These are phyloP conservation scores for Porphyridium purpureum DNA, from an alignment of 23 red algal species.

Conservation along the genomic window DNA sequence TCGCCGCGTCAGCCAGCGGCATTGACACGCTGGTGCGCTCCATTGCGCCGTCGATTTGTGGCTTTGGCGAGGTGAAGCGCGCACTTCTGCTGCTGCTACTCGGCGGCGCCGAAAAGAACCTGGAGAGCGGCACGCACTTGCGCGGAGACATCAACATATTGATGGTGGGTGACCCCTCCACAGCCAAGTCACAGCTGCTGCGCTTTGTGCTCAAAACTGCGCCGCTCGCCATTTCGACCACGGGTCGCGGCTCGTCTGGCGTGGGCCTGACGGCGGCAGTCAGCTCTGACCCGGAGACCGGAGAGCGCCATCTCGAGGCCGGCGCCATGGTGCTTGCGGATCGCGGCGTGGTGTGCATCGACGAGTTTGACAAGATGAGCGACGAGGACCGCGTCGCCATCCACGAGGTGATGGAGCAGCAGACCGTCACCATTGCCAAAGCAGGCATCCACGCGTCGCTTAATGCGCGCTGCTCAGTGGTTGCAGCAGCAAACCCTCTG, in stretches of 20 bases:
- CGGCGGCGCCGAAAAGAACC: slow-evolving; percentile 69
- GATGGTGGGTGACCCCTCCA: slow-evolving; percentile 87
- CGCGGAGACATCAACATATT: slow-evolving; percentile 97
- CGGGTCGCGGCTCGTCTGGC: slow-evolving; percentile 82
- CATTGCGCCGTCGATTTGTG: slow-evolving; percentile 93
- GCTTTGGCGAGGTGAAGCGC: slow-evolving; percentile 75
- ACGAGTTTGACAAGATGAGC: slow-evolving; percentile 99
- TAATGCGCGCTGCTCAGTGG: slow-evolving; percentile 95
- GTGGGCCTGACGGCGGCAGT: slow-evolving; percentile 97
- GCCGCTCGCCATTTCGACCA: slow-evolving; percentile 84
- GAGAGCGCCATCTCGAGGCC: slow-evolving; percentile 88
- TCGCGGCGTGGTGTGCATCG: slow-evolving; percentile 96
- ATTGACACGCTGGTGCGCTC: slow-evolving; percentile 45
- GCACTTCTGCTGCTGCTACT: slow-evolving; percentile 71
- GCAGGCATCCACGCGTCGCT: slow-evolving; percentile 96
- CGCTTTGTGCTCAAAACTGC: slow-evolving; percentile 86
- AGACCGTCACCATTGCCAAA: slow-evolving; percentile 98
- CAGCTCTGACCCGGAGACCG: slow-evolving; percentile 81
- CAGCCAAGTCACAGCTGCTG: slow-evolving; percentile 93
- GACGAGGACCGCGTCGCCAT: slow-evolving; percentile 98
- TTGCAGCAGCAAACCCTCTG: slow-evolving; percentile 91
- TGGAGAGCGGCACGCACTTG: slow-evolving; percentile 85
- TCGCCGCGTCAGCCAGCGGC: slow-evolving; percentile 31
- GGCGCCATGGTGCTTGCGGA: slow-evolving; percentile 98
- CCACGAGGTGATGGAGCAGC: slow-evolving; percentile 99